Evolutionary conservation across 805 yeast genomes (phyloP), one percentile per base, ranked within the genome.

Genomic region (Candida mattraensis): DNA sequence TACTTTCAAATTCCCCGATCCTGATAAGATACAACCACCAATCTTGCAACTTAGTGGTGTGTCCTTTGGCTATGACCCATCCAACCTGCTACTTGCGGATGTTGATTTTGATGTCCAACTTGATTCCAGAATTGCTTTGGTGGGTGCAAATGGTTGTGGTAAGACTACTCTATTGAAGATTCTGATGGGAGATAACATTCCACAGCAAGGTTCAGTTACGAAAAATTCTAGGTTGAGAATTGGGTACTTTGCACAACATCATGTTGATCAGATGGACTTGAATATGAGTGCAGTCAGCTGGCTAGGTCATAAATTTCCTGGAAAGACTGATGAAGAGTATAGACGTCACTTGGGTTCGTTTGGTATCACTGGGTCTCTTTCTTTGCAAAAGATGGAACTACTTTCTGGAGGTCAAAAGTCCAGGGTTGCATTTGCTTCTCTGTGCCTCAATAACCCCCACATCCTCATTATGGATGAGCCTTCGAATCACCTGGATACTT

Each of bases 81-180:
- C 69, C 3, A 79, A 78, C 37, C 65, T 87, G 19, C 63, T 89
- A 40, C 65, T 91, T 45, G 71, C 73, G 19, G 69, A 87, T 50
- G 97, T 89, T 26, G 95, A 89, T 48, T 62, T 93, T 43, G 95
- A 87, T 48, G 87, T 93, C 36, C 95, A 87, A 62, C 72, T 91
- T 86, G 86, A 89, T 53, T 88, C 97, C 1, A 76, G 99, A 61
- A 85, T 93, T 52, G 99, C 98, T 0, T 71, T 93, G 42, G 96
- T 93, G 41, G 99, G 99, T 74, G 98, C 97, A 42, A 93, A 93
- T 60, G 99, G 99, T 69, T 87, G 96, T 58, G 99, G 99, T 84
- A 93, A 93, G 63, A 89, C 99, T 8, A 93, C 99, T 3, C 69
- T 93, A 44, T 73, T 93, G 56, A 91, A 91, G 60, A 68, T 93